These are phyloP conservation scores for Flagelloscypha sp. DNA, from an alignment of 768 basidiomycete species.

Conservation along the genomic window DNA sequence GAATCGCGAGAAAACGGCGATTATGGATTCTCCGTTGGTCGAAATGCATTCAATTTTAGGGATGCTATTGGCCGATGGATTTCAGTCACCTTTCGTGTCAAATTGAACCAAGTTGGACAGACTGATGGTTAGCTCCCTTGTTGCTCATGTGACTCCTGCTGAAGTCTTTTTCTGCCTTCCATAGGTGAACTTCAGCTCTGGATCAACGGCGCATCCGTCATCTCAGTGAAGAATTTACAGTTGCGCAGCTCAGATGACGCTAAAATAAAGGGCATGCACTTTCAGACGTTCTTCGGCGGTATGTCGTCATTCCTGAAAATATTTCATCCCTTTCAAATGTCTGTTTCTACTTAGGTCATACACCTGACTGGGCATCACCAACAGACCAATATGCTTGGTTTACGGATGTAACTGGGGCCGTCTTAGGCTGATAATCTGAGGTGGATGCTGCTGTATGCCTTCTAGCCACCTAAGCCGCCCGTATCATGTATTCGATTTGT, in stretches of 20 bases:
- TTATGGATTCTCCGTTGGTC: conserved; percentile 60
- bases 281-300: conserved; percentile 78
- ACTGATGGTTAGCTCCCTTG: conserved; percentile 41
- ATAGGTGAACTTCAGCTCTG: conserved; percentile 60
- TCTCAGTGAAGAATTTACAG: conserved; percentile 39
- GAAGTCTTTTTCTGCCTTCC: not conserved
- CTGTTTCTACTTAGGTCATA: conserved; percentile 30
- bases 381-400: conserved; percentile 48
- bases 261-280: conserved; percentile 59
- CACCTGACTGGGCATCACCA: conserved; percentile 52
- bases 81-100: conserved; percentile 56
- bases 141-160: not conserved
- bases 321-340: not conserved
- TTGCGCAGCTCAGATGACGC: conserved; percentile 35
- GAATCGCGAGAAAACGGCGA: conserved; percentile 41
- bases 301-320: conserved; percentile 9
- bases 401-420: conserved; percentile 40
- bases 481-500: too few relatives aligned
- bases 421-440: too few relatives aligned
- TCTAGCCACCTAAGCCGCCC: too few relatives aligned
- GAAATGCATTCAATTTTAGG: conserved; percentile 51
- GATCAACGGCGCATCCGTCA: conserved; percentile 52
- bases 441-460: too few relatives aligned
- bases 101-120: conserved; percentile 51
- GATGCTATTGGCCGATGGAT: conserved; percentile 51